These are phyloP conservation scores for Zygoascus hellenicus DNA, from an alignment of 1,139 yeast genomes.

Conservation along the genomic window DNA sequence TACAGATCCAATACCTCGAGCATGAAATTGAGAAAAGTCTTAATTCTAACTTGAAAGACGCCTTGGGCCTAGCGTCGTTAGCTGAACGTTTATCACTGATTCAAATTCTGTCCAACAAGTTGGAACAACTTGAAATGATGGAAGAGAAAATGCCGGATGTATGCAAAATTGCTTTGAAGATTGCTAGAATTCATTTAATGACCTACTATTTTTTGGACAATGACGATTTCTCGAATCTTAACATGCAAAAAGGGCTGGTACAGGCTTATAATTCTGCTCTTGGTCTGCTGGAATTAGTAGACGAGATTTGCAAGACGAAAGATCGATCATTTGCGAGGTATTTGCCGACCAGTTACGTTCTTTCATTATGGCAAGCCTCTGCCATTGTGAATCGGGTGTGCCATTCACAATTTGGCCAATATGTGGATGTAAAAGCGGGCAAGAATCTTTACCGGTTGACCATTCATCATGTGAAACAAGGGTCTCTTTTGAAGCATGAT, in stretches of 20 bases:
- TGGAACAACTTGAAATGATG: constrained; percentile 67
- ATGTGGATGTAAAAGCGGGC: constrained; percentile 68
- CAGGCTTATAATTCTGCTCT: constrained; percentile 75
- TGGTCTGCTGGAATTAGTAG: constrained; percentile 61
- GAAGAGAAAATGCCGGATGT: constrained; percentile 22
- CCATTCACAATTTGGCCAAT: constrained; percentile 63
- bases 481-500: constrained; percentile 85
- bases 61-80: constrained; percentile 56
- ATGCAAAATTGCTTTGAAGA: constrained; percentile 55
- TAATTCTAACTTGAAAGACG: constrained; percentile 65
- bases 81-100: constrained; percentile 69
- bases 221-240: constrained; percentile 46
- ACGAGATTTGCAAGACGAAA: constrained; percentile 47
- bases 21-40: constrained; percentile 77
- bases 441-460: constrained; percentile 66
- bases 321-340: constrained; percentile 64
- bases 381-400: constrained; percentile 73
- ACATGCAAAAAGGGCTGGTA: constrained; percentile 67
- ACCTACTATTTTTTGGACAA: constrained; percentile 76
- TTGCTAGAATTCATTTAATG: constrained; percentile 71
- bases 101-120: constrained; percentile 60
- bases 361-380: constrained; percentile 87
- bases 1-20: constrained; percentile 77
- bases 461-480: constrained; percentile 62
- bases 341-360: constrained; percentile 75